Evolutionary conservation across 768 basidiomycete genomes (phyloP).

Genomic region (Tylopilus subfusipes): DNA sequence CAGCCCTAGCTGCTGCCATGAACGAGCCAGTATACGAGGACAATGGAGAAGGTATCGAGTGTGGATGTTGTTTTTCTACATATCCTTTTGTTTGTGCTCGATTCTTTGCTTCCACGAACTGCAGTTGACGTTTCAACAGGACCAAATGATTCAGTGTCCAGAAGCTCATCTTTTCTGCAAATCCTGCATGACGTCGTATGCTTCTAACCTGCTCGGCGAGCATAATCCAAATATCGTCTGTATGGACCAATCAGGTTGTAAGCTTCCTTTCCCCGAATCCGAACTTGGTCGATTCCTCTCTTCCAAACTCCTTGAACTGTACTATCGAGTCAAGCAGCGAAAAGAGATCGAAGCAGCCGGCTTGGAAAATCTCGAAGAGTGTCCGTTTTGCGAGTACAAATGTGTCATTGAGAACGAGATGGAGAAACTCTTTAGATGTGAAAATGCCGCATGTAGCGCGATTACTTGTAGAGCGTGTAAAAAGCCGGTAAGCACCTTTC

Average conservation of each 20-base stretch:
- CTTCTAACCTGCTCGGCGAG: conserved; percentile 60
- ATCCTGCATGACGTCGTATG: conserved; percentile 66
- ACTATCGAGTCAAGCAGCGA: conserved; percentile 69
- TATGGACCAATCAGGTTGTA: conserved; percentile 79
- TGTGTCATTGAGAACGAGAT: conserved; percentile 68
- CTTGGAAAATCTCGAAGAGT: conserved; percentile 79
- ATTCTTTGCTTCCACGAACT: neutral
- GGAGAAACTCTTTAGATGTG: conserved; percentile 58
- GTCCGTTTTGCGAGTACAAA: conserved; percentile 88
- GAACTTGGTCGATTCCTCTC: conserved; percentile 69
- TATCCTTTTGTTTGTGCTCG: conserved; percentile 61
- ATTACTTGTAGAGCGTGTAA: conserved; percentile 81
- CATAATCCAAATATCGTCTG: conserved; percentile 66
- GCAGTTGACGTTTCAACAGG: conserved; percentile 38
- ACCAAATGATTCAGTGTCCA: conserved; percentile 83
- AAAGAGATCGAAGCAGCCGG: conserved; percentile 78
- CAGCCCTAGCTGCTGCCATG: conserved; percentile 31
- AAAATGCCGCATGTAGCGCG: conserved; percentile 63
- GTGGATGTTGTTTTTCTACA: conserved; percentile 79
- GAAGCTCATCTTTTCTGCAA: conserved; percentile 87
- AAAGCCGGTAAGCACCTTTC: conserved; percentile 48
- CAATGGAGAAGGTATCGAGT: conserved; percentile 67
- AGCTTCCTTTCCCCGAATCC: conserved; percentile 59
- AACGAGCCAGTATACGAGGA: conserved; percentile 45
- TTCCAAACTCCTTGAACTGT: conserved; percentile 62